phyloP scores from a whole-genome alignment of 2,329 filamentous ascomycete genomes.

The Coleophoma eucalyptorum region DNA sequence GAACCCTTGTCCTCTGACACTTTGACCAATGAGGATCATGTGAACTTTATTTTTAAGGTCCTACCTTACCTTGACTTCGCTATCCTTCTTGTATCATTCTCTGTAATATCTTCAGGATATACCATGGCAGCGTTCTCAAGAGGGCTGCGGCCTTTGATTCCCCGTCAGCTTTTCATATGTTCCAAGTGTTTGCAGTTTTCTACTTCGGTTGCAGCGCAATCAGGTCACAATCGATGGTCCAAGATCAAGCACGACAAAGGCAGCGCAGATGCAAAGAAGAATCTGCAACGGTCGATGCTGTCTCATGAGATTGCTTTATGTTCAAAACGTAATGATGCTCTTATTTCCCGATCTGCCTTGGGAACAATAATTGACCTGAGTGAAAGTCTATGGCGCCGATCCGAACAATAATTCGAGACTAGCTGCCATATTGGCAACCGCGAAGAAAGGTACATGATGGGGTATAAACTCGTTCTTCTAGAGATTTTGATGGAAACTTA shows the following conservation, averaged over 20 bases:
- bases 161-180: conserved; percentile 14
- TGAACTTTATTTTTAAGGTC: too few species aligned
- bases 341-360: conserved; percentile 4
- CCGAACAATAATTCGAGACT: conserved; percentile 72
- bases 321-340: conserved; percentile 58
- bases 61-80: too few species aligned
- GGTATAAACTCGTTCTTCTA: conserved; percentile 17
- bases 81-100: background rate
- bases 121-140: conserved; percentile 23
- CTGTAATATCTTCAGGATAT: too few species aligned
- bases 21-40: background rate
- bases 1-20: background rate
- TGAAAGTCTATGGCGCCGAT: conserved; percentile 69
- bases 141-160: conserved; percentile 14
- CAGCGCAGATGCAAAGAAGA: conserved; percentile 77
- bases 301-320: conserved; percentile 70
- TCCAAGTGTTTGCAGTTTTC: conserved; percentile 34
- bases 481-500: conserved; percentile 14
- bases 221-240: conserved; percentile 91
- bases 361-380: conserved; percentile 9
- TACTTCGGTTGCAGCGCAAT: conserved; percentile 37
- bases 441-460: conserved; percentile 64
- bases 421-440: conserved; percentile 65
- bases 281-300: conserved; percentile 62
- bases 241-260: conserved; percentile 96